phyloP scores from a whole-genome alignment of 164 flowering plant genomes.

The Berberis vulgaris region DNA sequence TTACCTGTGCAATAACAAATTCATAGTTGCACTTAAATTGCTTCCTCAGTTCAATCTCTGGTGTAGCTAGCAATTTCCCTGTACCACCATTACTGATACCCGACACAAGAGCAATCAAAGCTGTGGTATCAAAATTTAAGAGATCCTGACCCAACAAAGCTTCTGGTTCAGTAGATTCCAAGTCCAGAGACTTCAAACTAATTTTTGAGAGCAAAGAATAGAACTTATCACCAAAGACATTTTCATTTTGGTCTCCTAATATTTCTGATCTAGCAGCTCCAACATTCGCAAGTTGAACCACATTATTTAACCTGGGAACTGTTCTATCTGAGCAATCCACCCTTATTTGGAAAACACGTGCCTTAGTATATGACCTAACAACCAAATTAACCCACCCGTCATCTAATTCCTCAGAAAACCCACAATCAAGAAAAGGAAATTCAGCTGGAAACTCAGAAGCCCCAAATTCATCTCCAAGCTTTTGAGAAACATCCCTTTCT shows the following conservation, averaged over 20 bases:
- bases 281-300: not conserved
- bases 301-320: conserved; percentile 8
- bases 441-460: conserved; percentile 32
- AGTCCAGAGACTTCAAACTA: conserved; percentile 16
- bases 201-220: conserved; percentile 33
- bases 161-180: conserved; percentile 12
- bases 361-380: conserved; percentile 34
- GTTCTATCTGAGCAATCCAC: conserved; percentile 15
- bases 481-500: conserved; percentile 16
- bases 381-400: conserved; percentile 50
- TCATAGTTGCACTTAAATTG: conserved; percentile 69
- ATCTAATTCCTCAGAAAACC: conserved; percentile 35
- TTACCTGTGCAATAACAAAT: conserved; percentile 84
- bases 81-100: conserved; percentile 84
- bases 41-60: conserved; percentile 51
- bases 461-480: conserved; percentile 42
- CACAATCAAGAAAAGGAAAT: conserved; percentile 25
- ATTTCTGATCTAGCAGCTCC: conserved; percentile 10
- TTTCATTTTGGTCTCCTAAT: not conserved
- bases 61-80: conserved; percentile 37
- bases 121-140: conserved; percentile 87
- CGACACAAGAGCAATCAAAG: conserved; percentile 79
- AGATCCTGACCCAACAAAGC: conserved; percentile 21
- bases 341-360: conserved; percentile 43
- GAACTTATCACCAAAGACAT: conserved; percentile 27